Conservation (phyloP, 768 basidiomycete genomes). For the Leccinum boreale region DNA sequence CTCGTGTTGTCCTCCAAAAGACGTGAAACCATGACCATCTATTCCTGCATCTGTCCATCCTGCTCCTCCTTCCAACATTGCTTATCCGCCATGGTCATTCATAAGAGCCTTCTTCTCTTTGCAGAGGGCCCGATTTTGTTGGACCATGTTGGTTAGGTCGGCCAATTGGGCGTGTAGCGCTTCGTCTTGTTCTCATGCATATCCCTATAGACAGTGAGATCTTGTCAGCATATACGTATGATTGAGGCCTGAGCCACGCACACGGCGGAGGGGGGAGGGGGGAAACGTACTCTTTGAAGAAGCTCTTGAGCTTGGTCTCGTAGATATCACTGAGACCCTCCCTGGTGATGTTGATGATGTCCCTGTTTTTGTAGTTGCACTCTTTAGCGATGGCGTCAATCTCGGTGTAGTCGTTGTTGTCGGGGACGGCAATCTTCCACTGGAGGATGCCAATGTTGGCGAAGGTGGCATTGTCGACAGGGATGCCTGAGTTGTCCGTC, state of each 20-base stretch:
- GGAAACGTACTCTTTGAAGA: constrained; percentile 73
- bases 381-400: constrained; percentile 63
- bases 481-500: constrained; percentile 56
- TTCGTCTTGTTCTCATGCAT: constrained; percentile 42
- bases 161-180: constrained; percentile 55
- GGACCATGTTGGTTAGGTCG: constrained; percentile 72
- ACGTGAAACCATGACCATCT: constrained; percentile 59
- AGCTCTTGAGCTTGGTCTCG: constrained; percentile 76
- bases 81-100: constrained; percentile 63
- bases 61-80: constrained; percentile 54
- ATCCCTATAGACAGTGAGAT: no score
- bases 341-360: constrained; percentile 73
- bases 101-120: constrained; percentile 56
- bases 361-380: constrained; percentile 79
- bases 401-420: constrained; percentile 36
- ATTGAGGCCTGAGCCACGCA: no score
- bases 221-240: no score
- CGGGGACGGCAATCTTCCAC: constrained; percentile 41
- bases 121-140: constrained; percentile 59
- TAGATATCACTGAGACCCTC: constrained; percentile 79
- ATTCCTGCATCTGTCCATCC: constrained; percentile 51
- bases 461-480: constrained; percentile 51
- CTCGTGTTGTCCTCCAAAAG: constrained; percentile 56
- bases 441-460: constrained; percentile 58
- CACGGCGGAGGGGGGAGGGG: neutral